Evolutionary conservation across 148 eudicot genomes (phyloP).

Genomic region (Beta vulgaris): DNA sequence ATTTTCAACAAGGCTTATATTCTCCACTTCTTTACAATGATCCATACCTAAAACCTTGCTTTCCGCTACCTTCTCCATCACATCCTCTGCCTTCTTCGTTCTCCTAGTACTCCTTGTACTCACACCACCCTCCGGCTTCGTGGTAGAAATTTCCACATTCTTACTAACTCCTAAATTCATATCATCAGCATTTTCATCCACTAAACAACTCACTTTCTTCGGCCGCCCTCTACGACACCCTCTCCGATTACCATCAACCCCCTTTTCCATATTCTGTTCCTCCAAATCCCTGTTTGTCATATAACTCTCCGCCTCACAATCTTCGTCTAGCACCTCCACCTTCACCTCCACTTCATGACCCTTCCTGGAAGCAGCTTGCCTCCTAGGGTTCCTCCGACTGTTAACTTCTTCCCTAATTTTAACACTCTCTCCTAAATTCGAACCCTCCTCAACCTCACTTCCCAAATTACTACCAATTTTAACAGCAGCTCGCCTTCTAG

Average conservation of each 20-base stretch:
- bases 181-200: neutral
- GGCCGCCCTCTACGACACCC: constrained; percentile 24
- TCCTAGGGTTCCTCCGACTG: neutral
- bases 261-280: constrained; percentile 18
- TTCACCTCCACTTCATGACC: constrained; percentile 17
- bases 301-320: constrained; percentile 20
- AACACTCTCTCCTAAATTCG: constrained; percentile 7
- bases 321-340: constrained; percentile 56
- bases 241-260: constrained; percentile 17
- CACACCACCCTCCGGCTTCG: constrained; percentile 17
- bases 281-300: neutral
- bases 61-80: constrained; percentile 20
- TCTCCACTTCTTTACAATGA: constrained; percentile 18
- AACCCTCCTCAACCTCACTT: constrained; percentile 22
- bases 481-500: neutral
- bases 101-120: constrained; percentile 30
- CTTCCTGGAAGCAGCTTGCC: neutral
- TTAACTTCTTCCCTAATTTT: constrained; percentile 10
- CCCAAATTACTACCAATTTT: neutral
- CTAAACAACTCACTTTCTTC: constrained; percentile 1
- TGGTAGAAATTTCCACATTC: neutral
- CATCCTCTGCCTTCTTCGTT: constrained; percentile 26
- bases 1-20: constrained; percentile 21
- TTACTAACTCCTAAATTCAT: neutral
- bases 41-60: constrained; percentile 4